Conservation (phyloP, 2,329 filamentous ascomycete species). For the Ascochyta pisi region DNA sequence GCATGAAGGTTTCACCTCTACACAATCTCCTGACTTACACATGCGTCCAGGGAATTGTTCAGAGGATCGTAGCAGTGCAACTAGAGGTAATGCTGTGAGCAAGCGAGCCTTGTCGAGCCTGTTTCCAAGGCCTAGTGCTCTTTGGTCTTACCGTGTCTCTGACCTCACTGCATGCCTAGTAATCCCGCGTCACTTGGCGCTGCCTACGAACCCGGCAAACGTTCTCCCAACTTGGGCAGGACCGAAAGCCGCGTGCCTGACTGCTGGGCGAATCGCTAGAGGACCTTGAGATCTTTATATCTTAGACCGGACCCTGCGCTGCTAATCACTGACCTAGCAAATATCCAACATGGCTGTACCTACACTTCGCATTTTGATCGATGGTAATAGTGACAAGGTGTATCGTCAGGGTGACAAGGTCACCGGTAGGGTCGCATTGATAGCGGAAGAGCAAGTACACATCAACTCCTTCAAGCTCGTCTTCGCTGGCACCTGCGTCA, state of each 20-base stretch:
- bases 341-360: conserved; percentile 34
- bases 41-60: conserved; percentile 1
- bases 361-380: conserved; percentile 38
- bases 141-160: conserved; percentile 32
- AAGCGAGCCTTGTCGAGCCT: conserved; percentile 19
- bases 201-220: conserved; percentile 36
- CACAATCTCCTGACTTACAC: neutral
- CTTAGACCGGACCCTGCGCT: conserved; percentile 40
- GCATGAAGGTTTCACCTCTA: neutral
- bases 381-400: conserved; percentile 38
- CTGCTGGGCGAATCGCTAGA: conserved; percentile 22
- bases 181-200: conserved; percentile 41
- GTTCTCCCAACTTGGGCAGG: conserved; percentile 35
- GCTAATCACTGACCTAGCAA: conserved; percentile 17
- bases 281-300: conserved; percentile 24
- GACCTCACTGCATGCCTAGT: conserved; percentile 35
- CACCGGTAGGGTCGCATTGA: conserved; percentile 42
- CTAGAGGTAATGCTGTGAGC: neutral
- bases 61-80: neutral
- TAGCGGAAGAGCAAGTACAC: conserved; percentile 35
- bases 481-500: conserved; percentile 43
- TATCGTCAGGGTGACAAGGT: conserved; percentile 45
- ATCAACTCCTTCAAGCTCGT: conserved; percentile 38
- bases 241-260: conserved; percentile 40
- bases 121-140: conserved; percentile 23